Percentiles rank a stretch among this genome's conserved stretches.
phyloP scores from a whole-genome alignment of 805 yeast genomes.

The Zygosaccharomyces gambellarensis region DNA sequence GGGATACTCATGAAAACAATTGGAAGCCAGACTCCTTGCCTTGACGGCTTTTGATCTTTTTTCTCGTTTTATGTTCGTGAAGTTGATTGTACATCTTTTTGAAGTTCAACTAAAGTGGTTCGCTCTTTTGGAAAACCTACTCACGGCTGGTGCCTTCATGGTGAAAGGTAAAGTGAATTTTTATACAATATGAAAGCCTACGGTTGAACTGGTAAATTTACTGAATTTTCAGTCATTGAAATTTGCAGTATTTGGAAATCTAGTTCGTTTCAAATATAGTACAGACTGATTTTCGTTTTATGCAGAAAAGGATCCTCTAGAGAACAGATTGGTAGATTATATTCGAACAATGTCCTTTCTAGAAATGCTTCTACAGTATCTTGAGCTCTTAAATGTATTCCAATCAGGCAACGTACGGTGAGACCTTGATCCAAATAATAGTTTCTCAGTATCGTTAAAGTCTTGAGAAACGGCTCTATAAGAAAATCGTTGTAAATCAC shows the following conservation, averaged over 20 bases:
- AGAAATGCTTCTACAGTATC: constrained; percentile 28
- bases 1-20: constrained; percentile 17
- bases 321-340: constrained; percentile 18
- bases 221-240: background rate
- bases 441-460: constrained; percentile 17
- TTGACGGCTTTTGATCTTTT: background rate
- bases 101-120: background rate
- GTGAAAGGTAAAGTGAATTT: background rate
- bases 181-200: background rate
- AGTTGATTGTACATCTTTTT: background rate
- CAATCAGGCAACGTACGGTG: constrained; percentile 21
- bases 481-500: constrained; percentile 35
- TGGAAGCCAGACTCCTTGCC: constrained; percentile 2
- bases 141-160: background rate
- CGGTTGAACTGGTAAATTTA: background rate
- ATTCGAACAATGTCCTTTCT: constrained; percentile 23
- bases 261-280: constrained; percentile 12
- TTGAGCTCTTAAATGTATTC: constrained; percentile 33
- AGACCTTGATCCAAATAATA: constrained; percentile 7
- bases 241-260: background rate
- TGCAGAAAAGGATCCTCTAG: constrained; percentile 17
- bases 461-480: constrained; percentile 29
- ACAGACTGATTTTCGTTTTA: constrained; percentile 23
- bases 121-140: background rate
- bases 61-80: background rate